Percentiles rank a stretch among this genome's conserved stretches.
Evolutionary conservation across 768 basidiomycete genomes (phyloP).

Genomic region (Leccinum imitatum): DNA sequence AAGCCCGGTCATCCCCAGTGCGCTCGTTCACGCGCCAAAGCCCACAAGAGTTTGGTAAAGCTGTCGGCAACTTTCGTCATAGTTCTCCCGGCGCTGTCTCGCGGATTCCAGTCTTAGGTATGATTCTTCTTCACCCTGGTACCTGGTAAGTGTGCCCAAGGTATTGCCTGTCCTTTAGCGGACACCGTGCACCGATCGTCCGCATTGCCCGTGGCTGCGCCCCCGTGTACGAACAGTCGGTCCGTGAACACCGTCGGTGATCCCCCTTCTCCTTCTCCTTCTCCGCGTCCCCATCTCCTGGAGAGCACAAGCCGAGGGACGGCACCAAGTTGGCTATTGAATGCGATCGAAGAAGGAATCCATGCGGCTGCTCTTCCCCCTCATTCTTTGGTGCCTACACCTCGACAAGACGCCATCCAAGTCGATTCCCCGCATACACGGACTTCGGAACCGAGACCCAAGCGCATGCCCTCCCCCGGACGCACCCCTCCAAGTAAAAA

Average conservation of each 20-base stretch:
- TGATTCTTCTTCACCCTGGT: conserved; percentile 1
- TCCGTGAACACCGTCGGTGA: neutral
- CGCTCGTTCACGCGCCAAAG: neutral
- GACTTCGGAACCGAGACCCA: conserved; percentile 9
- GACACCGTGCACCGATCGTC: neutral
- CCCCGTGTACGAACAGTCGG: neutral
- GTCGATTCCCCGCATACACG: conserved; percentile 3
- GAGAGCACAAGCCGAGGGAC: neutral
- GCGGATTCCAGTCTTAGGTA: conserved; percentile 14
- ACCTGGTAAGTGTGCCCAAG: conserved; percentile 11
- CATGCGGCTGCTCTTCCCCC: neutral
- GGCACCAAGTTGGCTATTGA: conserved; percentile 9
- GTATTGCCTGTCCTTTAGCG: conserved; percentile 7
- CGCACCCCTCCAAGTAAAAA: conserved; percentile 5
- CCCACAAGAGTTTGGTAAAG: neutral
- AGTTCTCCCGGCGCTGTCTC: conserved; percentile 13
- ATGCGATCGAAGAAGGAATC: conserved; percentile 4
- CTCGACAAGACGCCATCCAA: neutral
- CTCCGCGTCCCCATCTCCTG: neutral
- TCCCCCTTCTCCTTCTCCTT: neutral
- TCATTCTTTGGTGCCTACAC: neutral
- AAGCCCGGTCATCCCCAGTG: conserved; percentile 8
- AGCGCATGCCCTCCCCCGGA: conserved; percentile 4
- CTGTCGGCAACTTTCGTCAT: neutral
- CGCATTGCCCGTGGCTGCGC: neutral